A percentile compares a stretch with the other conserved stretches of the same genome.
Evolutionary conservation across 2,329 filamentous ascomycete species (phyloP).

Genomic region (Thelonectria olida): DNA sequence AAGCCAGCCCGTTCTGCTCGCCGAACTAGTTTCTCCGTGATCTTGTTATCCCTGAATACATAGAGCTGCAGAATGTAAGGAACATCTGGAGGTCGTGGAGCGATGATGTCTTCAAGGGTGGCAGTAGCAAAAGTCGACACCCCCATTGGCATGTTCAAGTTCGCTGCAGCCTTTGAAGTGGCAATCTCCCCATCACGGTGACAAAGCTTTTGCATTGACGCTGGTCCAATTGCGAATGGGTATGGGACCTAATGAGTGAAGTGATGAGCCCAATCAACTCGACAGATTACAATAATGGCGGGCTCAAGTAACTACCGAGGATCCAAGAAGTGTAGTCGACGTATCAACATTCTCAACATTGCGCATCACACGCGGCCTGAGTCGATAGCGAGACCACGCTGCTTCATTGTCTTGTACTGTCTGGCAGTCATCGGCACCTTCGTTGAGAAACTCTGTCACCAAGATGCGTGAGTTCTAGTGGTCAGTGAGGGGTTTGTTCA

Average conservation of each 20-base stretch:
- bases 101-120: constrained; percentile 15
- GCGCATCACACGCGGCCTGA: constrained; percentile 16
- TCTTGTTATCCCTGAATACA: constrained; percentile 8
- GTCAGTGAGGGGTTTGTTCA: neutral
- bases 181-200: constrained; percentile 15
- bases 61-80: constrained; percentile 19
- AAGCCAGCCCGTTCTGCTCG: constrained; percentile 14
- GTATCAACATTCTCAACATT: constrained; percentile 12
- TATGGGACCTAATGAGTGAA: neutral
- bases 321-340: constrained; percentile 9
- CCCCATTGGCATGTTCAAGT: constrained; percentile 1
- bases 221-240: constrained; percentile 18
- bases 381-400: constrained; percentile 16
- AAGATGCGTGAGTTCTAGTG: neutral
- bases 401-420: constrained; percentile 15
- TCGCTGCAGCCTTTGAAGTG: constrained; percentile 17
- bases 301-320: neutral
- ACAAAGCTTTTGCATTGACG: constrained; percentile 20
- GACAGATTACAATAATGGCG: neutral
- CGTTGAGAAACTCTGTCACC: constrained; percentile 13
- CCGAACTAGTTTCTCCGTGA: constrained; percentile 14
- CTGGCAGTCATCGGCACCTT: constrained; percentile 19
- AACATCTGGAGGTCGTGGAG: neutral
- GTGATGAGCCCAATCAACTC: neutral
- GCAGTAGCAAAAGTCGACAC: constrained; percentile 18